Conservation (phyloP, 2,329 filamentous ascomycete genomes). For the Trichophyton verrucosum region DNA sequence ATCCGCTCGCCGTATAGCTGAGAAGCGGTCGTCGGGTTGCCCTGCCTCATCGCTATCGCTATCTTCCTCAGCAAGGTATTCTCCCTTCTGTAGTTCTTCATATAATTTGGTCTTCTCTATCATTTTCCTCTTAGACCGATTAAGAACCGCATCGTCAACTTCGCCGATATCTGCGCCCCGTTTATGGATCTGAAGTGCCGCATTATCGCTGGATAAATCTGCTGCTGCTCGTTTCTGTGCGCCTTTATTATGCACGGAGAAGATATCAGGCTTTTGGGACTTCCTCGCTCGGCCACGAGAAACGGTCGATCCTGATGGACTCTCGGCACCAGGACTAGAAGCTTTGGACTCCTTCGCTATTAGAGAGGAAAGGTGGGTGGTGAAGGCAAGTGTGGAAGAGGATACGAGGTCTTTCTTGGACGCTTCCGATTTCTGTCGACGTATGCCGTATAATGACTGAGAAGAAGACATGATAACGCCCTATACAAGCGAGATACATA, state of each 20-base stretch:
- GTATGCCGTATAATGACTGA: constrained; percentile 57
- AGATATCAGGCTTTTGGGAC: constrained; percentile 56
- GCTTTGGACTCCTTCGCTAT: constrained; percentile 43
- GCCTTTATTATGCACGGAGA: constrained; percentile 53
- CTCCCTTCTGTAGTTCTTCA: constrained; percentile 79
- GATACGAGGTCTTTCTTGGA: constrained; percentile 53
- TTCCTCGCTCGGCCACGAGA: constrained; percentile 30
- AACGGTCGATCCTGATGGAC: constrained; percentile 31
- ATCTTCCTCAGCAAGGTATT: constrained; percentile 47
- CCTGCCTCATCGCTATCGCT: constrained; percentile 24
- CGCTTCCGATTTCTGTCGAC: constrained; percentile 50
- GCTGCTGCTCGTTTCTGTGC: constrained; percentile 50
- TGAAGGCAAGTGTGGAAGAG: constrained; percentile 68
- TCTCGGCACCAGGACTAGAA: neutral
- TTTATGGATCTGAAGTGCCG: constrained; percentile 50
- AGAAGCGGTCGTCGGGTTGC: constrained; percentile 18
- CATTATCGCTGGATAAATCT: constrained; percentile 42
- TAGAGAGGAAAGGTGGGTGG: constrained; percentile 72
- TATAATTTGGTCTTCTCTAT: constrained; percentile 84
- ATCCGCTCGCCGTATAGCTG: constrained; percentile 12
- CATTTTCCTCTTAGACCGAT: constrained; percentile 67
- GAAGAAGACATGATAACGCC: neutral
- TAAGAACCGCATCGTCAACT: constrained; percentile 45
- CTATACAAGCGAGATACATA: neutral
- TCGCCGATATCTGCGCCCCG: constrained; percentile 47